Evolutionary conservation across 768 basidiomycete genomes (phyloP), one percentile per base, ranked within the genome.

Genomic region (Rhizopogon salebrosus): DNA sequence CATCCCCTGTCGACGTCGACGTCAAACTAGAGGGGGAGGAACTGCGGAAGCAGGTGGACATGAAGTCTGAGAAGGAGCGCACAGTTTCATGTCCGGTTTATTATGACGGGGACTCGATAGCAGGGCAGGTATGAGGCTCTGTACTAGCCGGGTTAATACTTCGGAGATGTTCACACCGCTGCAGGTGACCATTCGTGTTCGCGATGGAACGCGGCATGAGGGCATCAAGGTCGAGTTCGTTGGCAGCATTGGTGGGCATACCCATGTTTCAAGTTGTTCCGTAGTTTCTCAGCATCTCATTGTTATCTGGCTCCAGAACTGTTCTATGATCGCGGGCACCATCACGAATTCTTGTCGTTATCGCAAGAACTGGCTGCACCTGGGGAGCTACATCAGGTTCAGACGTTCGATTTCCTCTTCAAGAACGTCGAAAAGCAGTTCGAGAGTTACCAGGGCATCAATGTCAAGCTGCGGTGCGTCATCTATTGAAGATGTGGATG

Each of bases 391-490:
- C 83, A 97, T 40, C 88, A 92, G 63, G 94, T 94, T 0, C 95
- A 98, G 71, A 92, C 93, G 8, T 97, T 86, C 60, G 95, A 98
- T 49, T 98, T 99, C 71, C 80, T 85, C 63, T 98, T 99, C 80
- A 98, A 98, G 79, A 99, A 95, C 64, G 90, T 99, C 37, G 97
- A 99, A 83, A 98, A 99, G 75, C 94, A 98, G 68, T 98, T 90
- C 59, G 95, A 98, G 75, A 92, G 89, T 60, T 98, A 98, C 68
- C 87, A 92, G 61, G 97, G 97, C 5, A 98, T 98, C 66, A 99
- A 98, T 61, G 97, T 98, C 54, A 98, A 98, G 72, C 80, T 98
- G 59, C 73, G 95, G 95, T 94, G 58, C 59, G 84, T 67, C 41
- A 38, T 49, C n/a, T 40, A 14, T n/a, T 20, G 13, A 24, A 18